These are phyloP conservation scores for Astragalus membranaceus DNA, from an alignment of 306 rosid species.

Conservation along the genomic window DNA sequence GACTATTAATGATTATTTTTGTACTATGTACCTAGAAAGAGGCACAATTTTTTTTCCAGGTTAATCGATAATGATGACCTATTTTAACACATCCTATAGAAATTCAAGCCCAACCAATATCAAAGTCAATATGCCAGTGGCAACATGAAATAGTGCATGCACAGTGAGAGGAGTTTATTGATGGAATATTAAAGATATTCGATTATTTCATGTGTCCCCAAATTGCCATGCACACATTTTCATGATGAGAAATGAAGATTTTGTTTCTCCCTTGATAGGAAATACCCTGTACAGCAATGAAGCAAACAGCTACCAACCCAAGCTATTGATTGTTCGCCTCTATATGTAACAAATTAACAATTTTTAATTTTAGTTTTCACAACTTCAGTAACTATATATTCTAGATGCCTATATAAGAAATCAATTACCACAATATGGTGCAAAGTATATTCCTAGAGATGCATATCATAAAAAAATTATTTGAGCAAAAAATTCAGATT, in stretches of 20 bases:
- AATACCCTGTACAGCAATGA: background rate
- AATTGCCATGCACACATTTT: background rate
- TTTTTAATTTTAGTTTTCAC: background rate
- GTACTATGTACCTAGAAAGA: background rate
- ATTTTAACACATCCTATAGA: background rate
- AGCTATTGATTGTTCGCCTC: background rate
- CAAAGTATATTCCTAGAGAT: background rate
- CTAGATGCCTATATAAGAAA: background rate
- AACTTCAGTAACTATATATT: background rate
- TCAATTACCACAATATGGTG: background rate
- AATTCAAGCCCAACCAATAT: constrained; percentile 5
- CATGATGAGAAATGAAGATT: background rate
- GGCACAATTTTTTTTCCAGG: background rate
- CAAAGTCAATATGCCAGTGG: background rate
- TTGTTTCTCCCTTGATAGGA: background rate
- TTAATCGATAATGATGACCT: background rate
- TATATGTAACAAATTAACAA: background rate
- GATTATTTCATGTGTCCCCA: constrained; percentile 3
- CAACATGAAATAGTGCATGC: background rate
- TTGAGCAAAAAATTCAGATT: constrained; percentile 12
- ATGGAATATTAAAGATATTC: background rate
- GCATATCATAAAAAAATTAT: background rate
- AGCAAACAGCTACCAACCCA: background rate
- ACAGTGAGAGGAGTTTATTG: background rate
- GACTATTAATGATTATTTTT: background rate